Evolutionary conservation across 2,329 filamentous ascomycete genomes (phyloP).

Genomic region (Calonectria hawksworthii): DNA sequence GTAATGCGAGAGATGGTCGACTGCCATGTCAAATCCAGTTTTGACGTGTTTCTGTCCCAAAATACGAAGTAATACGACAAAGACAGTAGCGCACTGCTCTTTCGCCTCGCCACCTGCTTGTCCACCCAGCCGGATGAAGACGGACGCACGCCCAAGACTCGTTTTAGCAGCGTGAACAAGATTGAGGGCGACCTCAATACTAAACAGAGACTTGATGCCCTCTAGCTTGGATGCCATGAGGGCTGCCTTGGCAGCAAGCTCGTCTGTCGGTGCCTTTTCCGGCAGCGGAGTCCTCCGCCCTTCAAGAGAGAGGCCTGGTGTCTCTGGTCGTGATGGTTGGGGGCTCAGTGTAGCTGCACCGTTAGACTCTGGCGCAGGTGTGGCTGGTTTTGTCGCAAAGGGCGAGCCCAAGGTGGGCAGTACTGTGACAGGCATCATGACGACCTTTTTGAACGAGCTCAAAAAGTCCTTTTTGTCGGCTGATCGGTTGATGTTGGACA

Average conservation of each 20-base stretch:
- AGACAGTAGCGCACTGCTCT: conserved; percentile 91
- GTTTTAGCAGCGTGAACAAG: conserved; percentile 91
- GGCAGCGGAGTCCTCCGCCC: conserved; percentile 61
- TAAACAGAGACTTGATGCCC: conserved; percentile 95
- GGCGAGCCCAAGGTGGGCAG: conserved; percentile 77
- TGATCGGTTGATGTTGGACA: conserved; percentile 94
- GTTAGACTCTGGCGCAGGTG: conserved; percentile 42
- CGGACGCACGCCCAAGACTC: conserved; percentile 85
- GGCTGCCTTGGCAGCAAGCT: conserved; percentile 96
- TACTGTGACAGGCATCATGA: conserved; percentile 98
- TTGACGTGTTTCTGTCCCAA: conserved; percentile 91
- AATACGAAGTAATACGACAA: conserved; percentile 85
- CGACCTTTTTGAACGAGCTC: conserved; percentile 96
- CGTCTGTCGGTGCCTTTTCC: conserved; percentile 84
- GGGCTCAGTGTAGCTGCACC: conserved; percentile 48
- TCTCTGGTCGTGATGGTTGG: conserved; percentile 63
- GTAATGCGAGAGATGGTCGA: conserved; percentile 91
- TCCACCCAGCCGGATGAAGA: conserved; percentile 85
- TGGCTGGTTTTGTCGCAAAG: conserved; percentile 63
- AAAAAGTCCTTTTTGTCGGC: conserved; percentile 97
- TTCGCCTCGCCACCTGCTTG: conserved; percentile 86
- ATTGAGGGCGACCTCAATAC: conserved; percentile 92
- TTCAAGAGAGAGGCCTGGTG: conserved; percentile 56
- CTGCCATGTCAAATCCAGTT: conserved; percentile 92
- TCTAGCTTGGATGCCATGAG: conserved; percentile 96